Evolutionary conservation across 768 basidiomycete species (phyloP).

Genomic region (Gymnopilus dilepis): DNA sequence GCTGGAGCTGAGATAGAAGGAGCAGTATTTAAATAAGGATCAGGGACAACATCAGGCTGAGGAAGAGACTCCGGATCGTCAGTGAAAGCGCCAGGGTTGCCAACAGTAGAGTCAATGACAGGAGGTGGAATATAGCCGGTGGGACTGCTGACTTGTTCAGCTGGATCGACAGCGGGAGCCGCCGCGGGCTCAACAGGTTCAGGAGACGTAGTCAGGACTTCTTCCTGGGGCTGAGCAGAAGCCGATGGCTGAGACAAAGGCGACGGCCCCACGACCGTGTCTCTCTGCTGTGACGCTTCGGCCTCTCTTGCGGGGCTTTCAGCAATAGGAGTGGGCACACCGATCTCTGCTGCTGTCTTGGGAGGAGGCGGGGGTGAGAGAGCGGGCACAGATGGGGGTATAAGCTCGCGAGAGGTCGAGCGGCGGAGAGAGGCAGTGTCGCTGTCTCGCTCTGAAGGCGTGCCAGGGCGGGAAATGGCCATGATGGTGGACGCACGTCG

Average conservation of each 20-base stretch:
- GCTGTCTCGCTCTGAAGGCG: slow-evolving; percentile 31
- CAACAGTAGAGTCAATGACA: slow-evolving; percentile 42
- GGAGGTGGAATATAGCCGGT: slow-evolving; percentile 44
- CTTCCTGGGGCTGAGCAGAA: slow-evolving; percentile 14
- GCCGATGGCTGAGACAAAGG: slow-evolving; percentile 43
- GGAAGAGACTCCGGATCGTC: slow-evolving; percentile 54
- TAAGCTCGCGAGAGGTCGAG: slow-evolving; percentile 25
- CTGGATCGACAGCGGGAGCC: not conserved
- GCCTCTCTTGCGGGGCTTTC: slow-evolving; percentile 71
- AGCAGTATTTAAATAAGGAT: slow-evolving; percentile 7
- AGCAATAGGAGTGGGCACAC: slow-evolving; percentile 64
- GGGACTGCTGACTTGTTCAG: slow-evolving; percentile 29
- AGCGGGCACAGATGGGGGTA: slow-evolving; percentile 22
- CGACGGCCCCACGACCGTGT: slow-evolving; percentile 40
- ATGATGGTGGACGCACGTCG: slow-evolving; percentile 66
- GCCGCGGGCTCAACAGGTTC: slow-evolving; percentile 13
- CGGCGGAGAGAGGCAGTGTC: slow-evolving; percentile 31
- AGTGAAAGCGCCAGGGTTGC: slow-evolving; percentile 57
- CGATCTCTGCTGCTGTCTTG: slow-evolving; percentile 17
- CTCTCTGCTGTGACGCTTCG: slow-evolving; percentile 36
- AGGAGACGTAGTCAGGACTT: slow-evolving; percentile 1
- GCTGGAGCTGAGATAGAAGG: not conserved
- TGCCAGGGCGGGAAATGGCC: slow-evolving; percentile 42
- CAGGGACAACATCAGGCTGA: slow-evolving; percentile 28
- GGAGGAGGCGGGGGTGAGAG: slow-evolving; percentile 27